Evolutionary conservation across 148 eudicot genomes (phyloP).

Genomic region (Pharnaceum exiguum): DNA sequence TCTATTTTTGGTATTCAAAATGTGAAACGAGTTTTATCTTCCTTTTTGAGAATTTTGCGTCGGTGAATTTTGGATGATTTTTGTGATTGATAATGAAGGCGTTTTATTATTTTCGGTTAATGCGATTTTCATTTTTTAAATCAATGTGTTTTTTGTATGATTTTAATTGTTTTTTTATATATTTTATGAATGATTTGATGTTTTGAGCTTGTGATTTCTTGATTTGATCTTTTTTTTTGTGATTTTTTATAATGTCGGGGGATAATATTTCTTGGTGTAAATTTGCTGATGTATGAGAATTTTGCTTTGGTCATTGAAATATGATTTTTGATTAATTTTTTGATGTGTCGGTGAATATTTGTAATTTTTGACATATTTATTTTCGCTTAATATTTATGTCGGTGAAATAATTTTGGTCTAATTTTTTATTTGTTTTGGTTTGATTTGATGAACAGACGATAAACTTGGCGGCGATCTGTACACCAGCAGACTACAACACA

Average conservation of each 20-base stretch:
- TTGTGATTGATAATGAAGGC: constrained; percentile 1
- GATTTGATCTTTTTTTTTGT: neutral
- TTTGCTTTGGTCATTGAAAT: neutral
- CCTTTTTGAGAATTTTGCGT: neutral
- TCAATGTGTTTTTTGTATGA: constrained; percentile 8
- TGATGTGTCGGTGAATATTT: neutral
- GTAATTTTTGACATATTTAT: neutral
- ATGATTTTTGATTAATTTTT: neutral
- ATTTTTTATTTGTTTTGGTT: neutral
- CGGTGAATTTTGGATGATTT: neutral
- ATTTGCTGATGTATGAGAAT: too few relatives aligned
- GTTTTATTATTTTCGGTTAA: neutral
- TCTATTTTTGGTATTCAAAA: neutral
- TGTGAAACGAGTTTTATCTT: neutral
- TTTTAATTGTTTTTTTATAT: neutral
- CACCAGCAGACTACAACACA: constrained; percentile 97
- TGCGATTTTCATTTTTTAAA: neutral
- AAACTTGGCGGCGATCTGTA: constrained; percentile 97
- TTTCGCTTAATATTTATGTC: neutral
- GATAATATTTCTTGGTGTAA: too few relatives aligned
- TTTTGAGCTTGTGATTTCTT: neutral
- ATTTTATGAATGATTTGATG: neutral
- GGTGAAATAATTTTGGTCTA: neutral
- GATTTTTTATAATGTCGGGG: too few relatives aligned
- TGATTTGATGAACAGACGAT: too few relatives aligned